Base-by-base conservation (phyloP, 2,329 filamentous ascomycete genomes). In the Pseudocercospora fuligena region DNA sequence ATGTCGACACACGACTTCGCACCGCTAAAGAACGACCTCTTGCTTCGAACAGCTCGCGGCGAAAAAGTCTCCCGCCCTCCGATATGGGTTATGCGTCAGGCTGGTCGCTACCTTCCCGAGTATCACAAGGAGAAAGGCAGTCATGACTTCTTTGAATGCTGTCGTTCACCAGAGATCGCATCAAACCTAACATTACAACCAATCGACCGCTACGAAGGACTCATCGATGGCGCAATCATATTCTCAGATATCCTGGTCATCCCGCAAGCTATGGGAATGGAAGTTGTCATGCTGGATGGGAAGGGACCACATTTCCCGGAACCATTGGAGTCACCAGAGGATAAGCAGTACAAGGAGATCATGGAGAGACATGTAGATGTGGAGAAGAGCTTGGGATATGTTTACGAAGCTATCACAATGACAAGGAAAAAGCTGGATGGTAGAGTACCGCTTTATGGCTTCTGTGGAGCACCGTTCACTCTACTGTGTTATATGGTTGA, bases 51-150 rank as follows among this genome's bases (percentile, higher is more conserved):
- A 73, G 95, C 95, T 72, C 88, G 91, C 86, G 95, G 94, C 79
- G 87, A 97, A 82, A 89, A 89, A 79, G 92, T 98, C 72, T 93
- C 97, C 81, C 89, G 95, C 71, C 92, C 95, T 68, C 95, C 95
- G 65, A 92, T 96, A 85, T 99, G 95, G 95, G 93, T 99, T 79
- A 99, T 99, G 95, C 92, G 95, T 81, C 95, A 99, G 89, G 95
- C 95, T 77, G 95, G 95, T 67, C 91, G 95, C 74, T 99, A 99
- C 80, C 91, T 99, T 23, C 95, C 94, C 70, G 95, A 99, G 81
- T 99, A 99, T 80, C 95, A 99, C 79, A 88, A 97, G 82, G 94
- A 92, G 67, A 99, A 99, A 82, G 94, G 91, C 73, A 86, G 82
- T 62, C 88, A 90, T 71, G 95, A 99, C 83, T 99, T 99, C 83